Evolutionary conservation across 2,329 filamentous ascomycete genomes (phyloP), one percentile per base, ranked within the genome.

Genomic region (Penicillium nordicum): DNA sequence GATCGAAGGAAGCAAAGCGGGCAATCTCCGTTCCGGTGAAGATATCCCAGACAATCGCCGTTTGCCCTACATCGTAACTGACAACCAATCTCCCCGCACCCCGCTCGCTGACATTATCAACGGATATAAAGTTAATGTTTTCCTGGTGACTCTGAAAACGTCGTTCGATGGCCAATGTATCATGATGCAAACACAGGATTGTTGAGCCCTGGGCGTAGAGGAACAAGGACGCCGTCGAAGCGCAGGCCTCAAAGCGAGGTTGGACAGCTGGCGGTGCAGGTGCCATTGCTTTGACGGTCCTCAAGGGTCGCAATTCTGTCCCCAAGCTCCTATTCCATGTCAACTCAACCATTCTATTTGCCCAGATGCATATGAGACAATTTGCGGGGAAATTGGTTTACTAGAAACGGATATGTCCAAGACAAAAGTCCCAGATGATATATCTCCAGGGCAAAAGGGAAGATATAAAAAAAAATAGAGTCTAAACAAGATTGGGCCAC

Each of bases 41-140:
- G 58, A 97, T 81, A 75, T 99, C 93, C 94, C 94, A 99, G 8
- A 97, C 90, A 69, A 97, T 96, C 4, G 92, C 91, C 1, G 90
- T 96, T 73, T 93, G 90, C 37, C 90, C 88, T 18, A 84, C 84
- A 79, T 99, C 94, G 69, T 96, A 97, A 77, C 92, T 97, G 59
- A 96, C 90, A 2, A 96, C 92, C 58, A 96, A 77, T 61, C 92
- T 83, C 29, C 93, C 94, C 0, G 88, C 87, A 3, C 92, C 92
- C 58, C 86, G 79, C 64, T 97, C 92, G 73, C 92, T 97, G 54
- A 90, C 86, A 69, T 92, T 97, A 73, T 99, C 94, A 51, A 95
- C 92, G 1, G 88, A 87, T 53, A 99, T 85, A 68, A 96, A 82
- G 53, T 88, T 82, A 30, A 99, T 86, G 63, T 95, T 88, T 61